These are phyloP conservation scores for Cadophora sp. DNA, from an alignment of 2,329 filamentous ascomycete species.

Conservation along the genomic window DNA sequence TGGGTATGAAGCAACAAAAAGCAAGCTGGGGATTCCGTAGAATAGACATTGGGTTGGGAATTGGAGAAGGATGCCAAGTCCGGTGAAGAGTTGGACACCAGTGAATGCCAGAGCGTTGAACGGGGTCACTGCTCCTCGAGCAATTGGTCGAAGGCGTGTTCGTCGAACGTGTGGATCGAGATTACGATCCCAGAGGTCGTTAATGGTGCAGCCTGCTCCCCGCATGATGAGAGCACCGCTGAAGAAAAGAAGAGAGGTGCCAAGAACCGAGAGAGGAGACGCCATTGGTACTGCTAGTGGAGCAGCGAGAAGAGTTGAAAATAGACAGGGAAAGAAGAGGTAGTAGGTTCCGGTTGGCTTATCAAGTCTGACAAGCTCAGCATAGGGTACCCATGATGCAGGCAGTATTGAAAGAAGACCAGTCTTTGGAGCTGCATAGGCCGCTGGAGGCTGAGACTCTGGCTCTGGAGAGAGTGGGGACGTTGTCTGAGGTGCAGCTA, in stretches of 20 bases:
- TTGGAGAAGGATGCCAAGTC: slow-evolving; percentile 76
- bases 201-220: slow-evolving; percentile 86
- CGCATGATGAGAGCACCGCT: slow-evolving; percentile 84
- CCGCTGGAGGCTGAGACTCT: slow-evolving; percentile 13
- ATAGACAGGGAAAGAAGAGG: slow-evolving; percentile 84
- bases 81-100: slow-evolving; percentile 74
- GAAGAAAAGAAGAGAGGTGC: slow-evolving; percentile 74
- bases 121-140: slow-evolving; percentile 77
- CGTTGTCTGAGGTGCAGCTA: slow-evolving; percentile 4
- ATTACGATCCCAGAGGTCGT: slow-evolving; percentile 89
- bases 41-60: slow-evolving; percentile 77
- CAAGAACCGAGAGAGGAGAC: slow-evolving; percentile 64
- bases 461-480: neutral
- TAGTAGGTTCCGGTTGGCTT: slow-evolving; percentile 85
- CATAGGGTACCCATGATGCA: slow-evolving; percentile 76
- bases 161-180: slow-evolving; percentile 81
- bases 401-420: slow-evolving; percentile 77
- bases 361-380: slow-evolving; percentile 80
- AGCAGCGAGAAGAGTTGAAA: slow-evolving; percentile 82
- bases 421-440: slow-evolving; percentile 71
- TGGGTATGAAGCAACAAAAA: slow-evolving; percentile 78
- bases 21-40: slow-evolving; percentile 77
- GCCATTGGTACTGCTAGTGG: slow-evolving; percentile 69
- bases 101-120: slow-evolving; percentile 77
- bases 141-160: slow-evolving; percentile 80